Evolutionary conservation across 441 rosid genomes (phyloP).

Genomic region (Gossypium trilobum): DNA sequence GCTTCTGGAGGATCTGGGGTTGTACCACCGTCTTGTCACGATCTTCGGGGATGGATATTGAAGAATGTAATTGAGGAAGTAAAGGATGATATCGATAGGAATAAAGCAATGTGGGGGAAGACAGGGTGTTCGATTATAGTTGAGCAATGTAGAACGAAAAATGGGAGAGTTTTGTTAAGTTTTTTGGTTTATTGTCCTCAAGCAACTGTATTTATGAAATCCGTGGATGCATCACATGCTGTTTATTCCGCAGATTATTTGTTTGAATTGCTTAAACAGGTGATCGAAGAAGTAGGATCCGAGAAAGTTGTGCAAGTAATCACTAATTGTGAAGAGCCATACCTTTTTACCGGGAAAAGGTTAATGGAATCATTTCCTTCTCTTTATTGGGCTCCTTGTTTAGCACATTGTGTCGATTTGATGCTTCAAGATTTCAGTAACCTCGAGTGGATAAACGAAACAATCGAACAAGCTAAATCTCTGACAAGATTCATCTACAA

Average conservation of each 20-base stretch:
- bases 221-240: constrained; percentile 52
- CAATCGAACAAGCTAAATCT: constrained; percentile 60
- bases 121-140: constrained; percentile 74
- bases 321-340: constrained; percentile 50
- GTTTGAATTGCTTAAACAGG: constrained; percentile 49
- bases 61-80: constrained; percentile 62
- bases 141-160: constrained; percentile 43
- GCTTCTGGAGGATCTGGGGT: constrained; percentile 42
- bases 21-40: constrained; percentile 46
- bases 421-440: constrained; percentile 69
- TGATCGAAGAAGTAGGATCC: constrained; percentile 76
- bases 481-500: constrained; percentile 77
- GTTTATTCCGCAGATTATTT: constrained; percentile 44
- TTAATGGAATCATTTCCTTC: constrained; percentile 54
- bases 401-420: constrained; percentile 53
- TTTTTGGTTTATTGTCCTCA: constrained; percentile 56
- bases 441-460: constrained; percentile 51
- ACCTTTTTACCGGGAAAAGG: constrained; percentile 41
- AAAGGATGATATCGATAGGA: constrained; percentile 39
- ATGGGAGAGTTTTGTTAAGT: constrained; percentile 38
- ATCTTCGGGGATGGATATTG: constrained; percentile 63
- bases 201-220: constrained; percentile 59
- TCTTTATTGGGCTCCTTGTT: constrained; percentile 89
- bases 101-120: constrained; percentile 40
- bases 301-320: constrained; percentile 74